These are phyloP conservation scores for Calvatia gigantea DNA, from an alignment of 768 basidiomycete genomes.

Conservation along the genomic window DNA sequence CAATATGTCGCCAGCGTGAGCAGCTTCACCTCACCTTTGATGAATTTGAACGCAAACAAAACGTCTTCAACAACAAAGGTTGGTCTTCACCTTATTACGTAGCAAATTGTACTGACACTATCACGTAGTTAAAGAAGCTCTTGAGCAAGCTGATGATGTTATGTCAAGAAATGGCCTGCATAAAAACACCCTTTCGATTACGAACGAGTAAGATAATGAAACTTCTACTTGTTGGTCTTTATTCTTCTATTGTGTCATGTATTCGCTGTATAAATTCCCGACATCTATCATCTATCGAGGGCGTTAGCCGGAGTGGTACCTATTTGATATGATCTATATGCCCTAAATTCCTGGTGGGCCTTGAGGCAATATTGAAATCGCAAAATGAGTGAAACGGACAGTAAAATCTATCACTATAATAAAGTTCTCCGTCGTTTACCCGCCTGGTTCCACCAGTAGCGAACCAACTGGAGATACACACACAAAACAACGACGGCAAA, in stretches of 20 bases:
- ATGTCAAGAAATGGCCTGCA: constrained; percentile 25
- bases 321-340: not conserved
- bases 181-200: constrained; percentile 22
- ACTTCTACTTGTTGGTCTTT: not conserved
- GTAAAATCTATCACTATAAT: constrained; percentile 7
- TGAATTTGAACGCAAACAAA: constrained; percentile 39
- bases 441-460: constrained; percentile 63
- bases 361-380: too few species aligned
- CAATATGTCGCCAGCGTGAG: constrained; percentile 36
- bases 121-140: constrained; percentile 36
- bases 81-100: not conserved
- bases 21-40: constrained; percentile 36
- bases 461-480: constrained; percentile 43
- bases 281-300: not conserved
- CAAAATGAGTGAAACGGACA: too few species aligned
- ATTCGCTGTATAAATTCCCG: not conserved
- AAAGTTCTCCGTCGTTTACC: constrained; percentile 32
- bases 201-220: constrained; percentile 22
- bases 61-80: constrained; percentile 42
- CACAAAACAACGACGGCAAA: constrained; percentile 41
- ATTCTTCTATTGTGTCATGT: constrained; percentile 6
- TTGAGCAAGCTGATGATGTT: constrained; percentile 36
- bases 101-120: not conserved
- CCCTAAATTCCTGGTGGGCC: too few species aligned
- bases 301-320: not conserved